Conservation (phyloP, 108 stramenopile species). For the Cyclotella baltica region DNA sequence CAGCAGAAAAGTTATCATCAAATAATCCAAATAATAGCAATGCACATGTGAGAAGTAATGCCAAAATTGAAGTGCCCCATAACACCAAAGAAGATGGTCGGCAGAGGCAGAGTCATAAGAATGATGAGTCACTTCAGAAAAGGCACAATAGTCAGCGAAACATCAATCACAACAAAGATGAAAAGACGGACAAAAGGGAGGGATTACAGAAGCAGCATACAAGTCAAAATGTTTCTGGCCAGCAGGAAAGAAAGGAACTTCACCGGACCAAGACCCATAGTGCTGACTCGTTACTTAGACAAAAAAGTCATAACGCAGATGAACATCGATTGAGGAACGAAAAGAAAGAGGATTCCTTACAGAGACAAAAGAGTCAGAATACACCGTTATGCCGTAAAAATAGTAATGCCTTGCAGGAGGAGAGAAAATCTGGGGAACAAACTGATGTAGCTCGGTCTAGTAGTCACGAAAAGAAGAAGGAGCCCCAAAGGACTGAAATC, state of each 20-base stretch:
- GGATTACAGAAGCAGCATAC: background rate
- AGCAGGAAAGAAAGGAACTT: background rate
- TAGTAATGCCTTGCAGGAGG: background rate
- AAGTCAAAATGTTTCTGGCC: background rate
- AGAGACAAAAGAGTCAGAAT: background rate
- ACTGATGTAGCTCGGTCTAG: background rate
- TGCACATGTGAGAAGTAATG: no score
- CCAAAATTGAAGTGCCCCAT: no score
- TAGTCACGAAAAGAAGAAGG: background rate
- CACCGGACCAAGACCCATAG: background rate
- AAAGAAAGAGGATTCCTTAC: background rate
- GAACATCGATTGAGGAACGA: no score
- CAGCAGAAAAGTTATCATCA: background rate
- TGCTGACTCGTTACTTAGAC: background rate
- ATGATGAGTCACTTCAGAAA: background rate
- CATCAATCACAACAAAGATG: background rate
- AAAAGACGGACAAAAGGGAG: background rate
- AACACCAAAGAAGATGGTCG: background rate
- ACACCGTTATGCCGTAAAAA: background rate
- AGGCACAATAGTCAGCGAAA: background rate
- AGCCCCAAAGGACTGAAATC: background rate
- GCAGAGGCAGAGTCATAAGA: background rate
- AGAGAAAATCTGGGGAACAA: background rate
- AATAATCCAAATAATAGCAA: no score
- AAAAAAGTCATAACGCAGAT: conserved; percentile 1